Base-by-base conservation (phyloP, 2,329 filamentous ascomycete genomes). In the Diplodia sapinea region DNA sequence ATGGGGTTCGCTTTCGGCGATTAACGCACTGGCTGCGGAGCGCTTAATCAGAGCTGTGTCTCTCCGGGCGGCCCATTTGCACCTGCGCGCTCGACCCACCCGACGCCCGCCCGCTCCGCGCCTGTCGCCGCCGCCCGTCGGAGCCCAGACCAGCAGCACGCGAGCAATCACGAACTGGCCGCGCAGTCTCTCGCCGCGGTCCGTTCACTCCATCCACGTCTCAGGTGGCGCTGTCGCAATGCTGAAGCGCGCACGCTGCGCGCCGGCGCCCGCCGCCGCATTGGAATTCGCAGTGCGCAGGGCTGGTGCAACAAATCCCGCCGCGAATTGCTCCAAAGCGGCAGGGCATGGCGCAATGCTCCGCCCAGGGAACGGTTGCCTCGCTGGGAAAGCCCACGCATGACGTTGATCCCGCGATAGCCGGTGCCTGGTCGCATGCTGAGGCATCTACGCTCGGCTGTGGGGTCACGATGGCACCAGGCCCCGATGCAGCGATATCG, bases 1-100 rank as follows among this genome's bases (percentile, higher is more conserved):
- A 63, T 63, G 59, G 59, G 59, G 59, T 63, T 63, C 59, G 59
- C 59, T 63, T 63, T 63, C 59, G 59, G 59, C 59, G 59, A 63
- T 63, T 63, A 51, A 63, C 43, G 59, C 43, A 62, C 33, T 51
- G 47, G 59, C 38, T 38, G 23, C 50, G 26, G 50, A 23, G 50
- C 50, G 59, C 59, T 63, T 63, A 63, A 63, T 63, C 59, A 63
- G 59, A 59, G 59, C 59, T 38, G 54, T 8, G 31, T 51, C 36
- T 51, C 50, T 38, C 59, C 40, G 47, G 31, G 36, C 47, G 11
- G 47, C 29, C 31, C 59, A 63, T 51, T 63, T 63, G n/a, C 7
- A 52, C 31, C 29, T 20, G 59, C 59, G 59, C 59, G 47, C 59
- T 51, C 23, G 29, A 40, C 4, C 29, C 59, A 63, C 47, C 59